These are phyloP conservation scores for Trichoderma citrinoviride DNA, from an alignment of 2,329 filamentous ascomycete species.

Conservation along the genomic window DNA sequence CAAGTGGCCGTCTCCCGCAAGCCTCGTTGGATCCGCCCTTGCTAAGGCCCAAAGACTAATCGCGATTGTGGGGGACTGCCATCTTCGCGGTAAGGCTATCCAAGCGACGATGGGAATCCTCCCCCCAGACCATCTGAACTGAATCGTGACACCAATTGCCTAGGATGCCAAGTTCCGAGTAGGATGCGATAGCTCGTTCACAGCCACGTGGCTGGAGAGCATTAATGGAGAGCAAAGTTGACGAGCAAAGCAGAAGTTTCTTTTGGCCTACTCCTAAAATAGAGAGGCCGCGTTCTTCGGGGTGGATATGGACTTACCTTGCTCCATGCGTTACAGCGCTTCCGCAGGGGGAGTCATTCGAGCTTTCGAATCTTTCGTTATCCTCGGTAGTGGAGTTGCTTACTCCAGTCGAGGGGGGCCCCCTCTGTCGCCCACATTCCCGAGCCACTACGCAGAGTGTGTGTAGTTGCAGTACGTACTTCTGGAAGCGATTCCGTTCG, in stretches of 20 bases:
- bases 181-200: background rate
- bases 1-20: background rate
- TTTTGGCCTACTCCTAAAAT: background rate
- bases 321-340: background rate
- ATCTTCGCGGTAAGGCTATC: background rate
- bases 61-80: background rate
- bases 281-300: background rate
- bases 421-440: too few species aligned
- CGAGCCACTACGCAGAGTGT: background rate
- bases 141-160: background rate
- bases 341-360: background rate
- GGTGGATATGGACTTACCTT: background rate
- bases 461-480: background rate
- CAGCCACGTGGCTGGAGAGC: background rate
- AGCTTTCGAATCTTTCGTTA: background rate
- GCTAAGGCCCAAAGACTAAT: background rate
- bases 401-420: background rate
- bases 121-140: background rate
- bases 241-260: background rate
- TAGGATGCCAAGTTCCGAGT: too few species aligned
- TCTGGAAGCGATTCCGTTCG: background rate
- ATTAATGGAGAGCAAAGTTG: background rate
- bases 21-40: conserved; percentile 4
- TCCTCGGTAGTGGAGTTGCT: background rate
- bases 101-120: background rate